Evolutionary conservation across 345 rosid species (phyloP).

Genomic region (Citrus unshiu): DNA sequence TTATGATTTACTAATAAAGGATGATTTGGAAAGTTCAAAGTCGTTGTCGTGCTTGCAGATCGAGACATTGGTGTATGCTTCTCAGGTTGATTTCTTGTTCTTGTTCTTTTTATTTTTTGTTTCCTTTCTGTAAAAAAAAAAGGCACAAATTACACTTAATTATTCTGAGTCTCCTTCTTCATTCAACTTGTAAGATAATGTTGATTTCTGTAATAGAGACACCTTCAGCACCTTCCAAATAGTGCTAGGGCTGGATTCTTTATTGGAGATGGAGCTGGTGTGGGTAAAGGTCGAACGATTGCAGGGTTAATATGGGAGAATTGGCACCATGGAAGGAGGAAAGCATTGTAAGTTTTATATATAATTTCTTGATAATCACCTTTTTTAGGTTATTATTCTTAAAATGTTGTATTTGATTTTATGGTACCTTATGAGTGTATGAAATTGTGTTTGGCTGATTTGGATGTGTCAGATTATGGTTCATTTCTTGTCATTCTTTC

Average conservation of each 20-base stretch:
- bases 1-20: constrained; percentile 69
- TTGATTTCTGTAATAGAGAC: constrained; percentile 58
- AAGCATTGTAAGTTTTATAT: constrained; percentile 64
- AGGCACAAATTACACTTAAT: constrained; percentile 19
- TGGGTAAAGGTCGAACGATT: constrained; percentile 97
- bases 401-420: background rate
- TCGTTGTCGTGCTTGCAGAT: constrained; percentile 97
- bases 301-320: constrained; percentile 98
- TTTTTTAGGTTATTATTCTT: background rate
- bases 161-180: constrained; percentile 13
- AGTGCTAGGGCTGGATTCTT: constrained; percentile 92
- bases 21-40: constrained; percentile 64
- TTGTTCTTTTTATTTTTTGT: no score
- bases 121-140: background rate
- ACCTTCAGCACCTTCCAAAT: constrained; percentile 84
- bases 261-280: constrained; percentile 99
- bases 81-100: constrained; percentile 58
- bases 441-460: background rate
- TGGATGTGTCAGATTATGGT: background rate
- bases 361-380: background rate
- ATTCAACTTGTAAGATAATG: constrained; percentile 21
- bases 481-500: constrained; percentile 13
- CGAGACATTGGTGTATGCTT: constrained; percentile 96
- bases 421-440: background rate
- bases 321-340: constrained; percentile 81